Conservation (phyloP, 2,329 filamentous ascomycete species). For the Shiraia sp. region DNA sequence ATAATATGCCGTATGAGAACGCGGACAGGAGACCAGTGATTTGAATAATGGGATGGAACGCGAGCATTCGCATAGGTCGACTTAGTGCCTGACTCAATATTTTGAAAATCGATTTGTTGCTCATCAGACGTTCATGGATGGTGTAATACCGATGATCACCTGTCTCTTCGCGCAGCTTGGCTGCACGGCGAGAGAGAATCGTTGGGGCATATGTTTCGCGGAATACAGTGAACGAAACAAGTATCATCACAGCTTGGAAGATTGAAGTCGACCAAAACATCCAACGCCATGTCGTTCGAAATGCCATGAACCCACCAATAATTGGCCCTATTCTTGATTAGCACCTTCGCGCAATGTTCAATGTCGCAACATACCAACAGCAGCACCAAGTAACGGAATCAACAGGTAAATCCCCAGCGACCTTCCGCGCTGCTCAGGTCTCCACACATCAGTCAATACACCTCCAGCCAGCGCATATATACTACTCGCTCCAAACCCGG, state of each 20-base stretch:
- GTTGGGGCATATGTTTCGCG: conserved; percentile 52
- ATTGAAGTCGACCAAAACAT: conserved; percentile 35
- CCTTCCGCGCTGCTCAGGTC: conserved; percentile 23
- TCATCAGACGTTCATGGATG: conserved; percentile 28
- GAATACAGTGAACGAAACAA: conserved; percentile 39
- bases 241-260: conserved; percentile 32
- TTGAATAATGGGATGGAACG: conserved; percentile 59
- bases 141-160: conserved; percentile 66
- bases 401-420: conserved; percentile 26
- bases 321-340: conserved; percentile 19
- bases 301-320: conserved; percentile 34
- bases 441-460: conserved; percentile 32
- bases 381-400: conserved; percentile 23
- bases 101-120: conserved; percentile 41
- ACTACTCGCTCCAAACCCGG: conserved; percentile 31
- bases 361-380: conserved; percentile 17
- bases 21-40: conserved; percentile 39
- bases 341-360: too few species aligned
- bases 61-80: conserved; percentile 59
- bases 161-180: conserved; percentile 53
- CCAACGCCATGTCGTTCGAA: conserved; percentile 32
- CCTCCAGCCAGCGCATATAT: conserved; percentile 26
- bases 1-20: conserved; percentile 43
- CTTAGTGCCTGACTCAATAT: conserved; percentile 45
- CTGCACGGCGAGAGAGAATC: conserved; percentile 45